Conservation (phyloP, 1,284 basidiomycete species). For the Cutaneotrichosporon daszewskae region DNA sequence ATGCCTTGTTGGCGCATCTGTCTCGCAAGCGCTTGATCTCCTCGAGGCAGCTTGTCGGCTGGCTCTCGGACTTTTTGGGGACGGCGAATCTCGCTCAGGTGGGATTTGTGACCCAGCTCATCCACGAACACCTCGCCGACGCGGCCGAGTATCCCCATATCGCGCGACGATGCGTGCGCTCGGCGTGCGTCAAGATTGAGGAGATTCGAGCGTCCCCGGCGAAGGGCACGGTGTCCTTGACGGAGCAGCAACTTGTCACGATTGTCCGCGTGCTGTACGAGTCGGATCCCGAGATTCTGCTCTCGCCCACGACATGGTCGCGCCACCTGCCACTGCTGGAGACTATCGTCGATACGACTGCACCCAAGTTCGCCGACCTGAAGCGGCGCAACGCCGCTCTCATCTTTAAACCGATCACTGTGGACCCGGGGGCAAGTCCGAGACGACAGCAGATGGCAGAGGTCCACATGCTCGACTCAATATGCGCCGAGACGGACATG, state of each 20-base stretch:
- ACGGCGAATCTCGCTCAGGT: slow-evolving; percentile 76
- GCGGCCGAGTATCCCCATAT: slow-evolving; percentile 52
- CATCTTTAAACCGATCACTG: slow-evolving; percentile 61
- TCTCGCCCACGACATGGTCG: slow-evolving; percentile 52
- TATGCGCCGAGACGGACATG: slow-evolving; percentile 65
- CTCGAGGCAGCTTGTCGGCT: slow-evolving; percentile 67
- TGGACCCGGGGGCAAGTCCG: slow-evolving; percentile 39
- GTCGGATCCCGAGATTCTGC: slow-evolving; percentile 29
- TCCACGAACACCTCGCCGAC: slow-evolving; percentile 71
- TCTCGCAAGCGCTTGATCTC: slow-evolving; percentile 78
- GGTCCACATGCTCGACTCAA: slow-evolving; percentile 77
- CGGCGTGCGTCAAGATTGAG: slow-evolving; percentile 53
- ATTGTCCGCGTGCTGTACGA: slow-evolving; percentile 33
- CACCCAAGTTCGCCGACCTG: slow-evolving; percentile 48
- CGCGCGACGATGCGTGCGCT: slow-evolving; percentile 33
- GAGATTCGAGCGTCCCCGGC: slow-evolving; percentile 50
- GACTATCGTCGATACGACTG: slow-evolving; percentile 16
- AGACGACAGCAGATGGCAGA: slow-evolving; percentile 59
- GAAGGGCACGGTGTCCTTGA: slow-evolving; percentile 20
- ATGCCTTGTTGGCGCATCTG: slow-evolving; percentile 68
- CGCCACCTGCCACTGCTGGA: slow-evolving; percentile 46
- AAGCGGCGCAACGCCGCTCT: slow-evolving; percentile 68
- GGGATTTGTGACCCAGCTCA: slow-evolving; percentile 69
- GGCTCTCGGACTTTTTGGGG: slow-evolving; percentile 74
- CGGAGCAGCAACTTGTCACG: slow-evolving; percentile 27